These are phyloP conservation scores for Marasmius sp. DNA, from an alignment of 1,284 basidiomycete genomes.

Conservation along the genomic window DNA sequence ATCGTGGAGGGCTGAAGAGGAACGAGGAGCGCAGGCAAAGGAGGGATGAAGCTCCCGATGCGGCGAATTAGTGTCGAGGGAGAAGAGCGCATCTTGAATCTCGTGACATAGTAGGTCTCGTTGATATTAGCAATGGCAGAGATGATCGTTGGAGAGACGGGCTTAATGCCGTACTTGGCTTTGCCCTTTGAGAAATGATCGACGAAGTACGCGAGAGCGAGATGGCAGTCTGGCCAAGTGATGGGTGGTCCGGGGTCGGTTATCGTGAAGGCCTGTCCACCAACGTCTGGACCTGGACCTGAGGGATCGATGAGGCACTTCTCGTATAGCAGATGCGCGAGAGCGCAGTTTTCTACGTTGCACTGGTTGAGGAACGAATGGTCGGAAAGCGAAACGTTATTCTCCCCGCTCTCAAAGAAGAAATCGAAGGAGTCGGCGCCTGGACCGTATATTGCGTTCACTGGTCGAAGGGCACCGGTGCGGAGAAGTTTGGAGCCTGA, in stretches of 20 bases:
- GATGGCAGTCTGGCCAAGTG: constrained; percentile 44
- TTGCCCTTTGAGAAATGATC: constrained; percentile 21
- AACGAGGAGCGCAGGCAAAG: constrained; percentile 38
- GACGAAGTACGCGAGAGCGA: constrained; percentile 30
- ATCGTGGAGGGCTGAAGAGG: constrained; percentile 56
- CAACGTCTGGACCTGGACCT: constrained; percentile 42
- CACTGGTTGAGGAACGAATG: constrained; percentile 44
- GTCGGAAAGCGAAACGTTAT: constrained; percentile 47
- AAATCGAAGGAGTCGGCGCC: constrained; percentile 6
- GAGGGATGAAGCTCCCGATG: constrained; percentile 31
- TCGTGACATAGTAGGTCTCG: constrained; percentile 41
- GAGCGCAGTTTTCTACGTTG: constrained; percentile 56
- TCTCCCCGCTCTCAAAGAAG: constrained; percentile 21
- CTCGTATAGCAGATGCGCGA: constrained; percentile 56
- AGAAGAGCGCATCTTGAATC: constrained; percentile 4
- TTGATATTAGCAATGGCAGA: constrained; percentile 44
- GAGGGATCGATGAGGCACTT: constrained; percentile 32
- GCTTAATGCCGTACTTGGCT: constrained; percentile 31
- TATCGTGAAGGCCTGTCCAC: constrained; percentile 49
- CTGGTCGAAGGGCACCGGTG: constrained; percentile 55
- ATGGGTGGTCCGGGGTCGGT: constrained; percentile 47
- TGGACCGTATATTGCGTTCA: constrained; percentile 18
- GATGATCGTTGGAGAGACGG: constrained; percentile 46
- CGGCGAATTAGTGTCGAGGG: not conserved
- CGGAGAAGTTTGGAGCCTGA: constrained; percentile 27